phyloP scores from a whole-genome alignment of 257 asterid genomes.

The Striga asiatica region DNA sequence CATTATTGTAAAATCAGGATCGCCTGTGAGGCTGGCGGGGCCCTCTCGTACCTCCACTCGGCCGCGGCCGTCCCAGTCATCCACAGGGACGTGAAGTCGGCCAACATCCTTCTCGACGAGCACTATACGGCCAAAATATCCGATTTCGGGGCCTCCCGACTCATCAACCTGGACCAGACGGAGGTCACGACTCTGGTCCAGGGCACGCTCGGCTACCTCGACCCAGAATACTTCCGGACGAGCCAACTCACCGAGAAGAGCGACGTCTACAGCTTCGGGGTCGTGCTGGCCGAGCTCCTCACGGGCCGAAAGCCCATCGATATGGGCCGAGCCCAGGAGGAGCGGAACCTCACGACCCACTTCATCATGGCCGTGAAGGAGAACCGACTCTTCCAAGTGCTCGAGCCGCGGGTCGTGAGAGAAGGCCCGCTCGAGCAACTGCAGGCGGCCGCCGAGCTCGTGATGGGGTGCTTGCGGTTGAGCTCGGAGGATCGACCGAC shows the following conservation, averaged over 20 bases:
- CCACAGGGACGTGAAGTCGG: conserved; percentile 70
- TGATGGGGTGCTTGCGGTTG: conserved; percentile 38
- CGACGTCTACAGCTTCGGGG: conserved; percentile 76
- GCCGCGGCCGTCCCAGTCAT: conserved; percentile 53
- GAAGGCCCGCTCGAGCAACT: conserved; percentile 60
- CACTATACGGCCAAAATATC: conserved; percentile 50
- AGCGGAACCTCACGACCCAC: conserved; percentile 37
- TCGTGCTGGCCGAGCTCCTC: conserved; percentile 53
- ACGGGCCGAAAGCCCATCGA: conserved; percentile 58
- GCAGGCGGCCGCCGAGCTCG: conserved; percentile 33
- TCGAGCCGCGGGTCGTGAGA: conserved; percentile 46
- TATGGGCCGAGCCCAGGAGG: conserved; percentile 29
- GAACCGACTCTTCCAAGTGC: conserved; percentile 34
- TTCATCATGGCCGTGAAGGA: conserved; percentile 34
- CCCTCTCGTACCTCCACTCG: conserved; percentile 65
- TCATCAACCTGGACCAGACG: conserved; percentile 46
- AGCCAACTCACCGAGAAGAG: conserved; percentile 65
- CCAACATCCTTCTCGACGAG: conserved; percentile 57
- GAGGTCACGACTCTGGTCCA: conserved; percentile 67
- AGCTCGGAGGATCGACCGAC: conserved; percentile 57
- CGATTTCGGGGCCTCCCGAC: conserved; percentile 78
- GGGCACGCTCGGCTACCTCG: conserved; percentile 72
- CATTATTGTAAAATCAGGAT: too few species aligned
- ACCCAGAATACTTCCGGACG: conserved; percentile 66
- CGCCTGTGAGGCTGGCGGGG: conserved; percentile 56